Base-by-base conservation (phyloP, 148 eudicot species). In the Chenopodium quinoa region DNA sequence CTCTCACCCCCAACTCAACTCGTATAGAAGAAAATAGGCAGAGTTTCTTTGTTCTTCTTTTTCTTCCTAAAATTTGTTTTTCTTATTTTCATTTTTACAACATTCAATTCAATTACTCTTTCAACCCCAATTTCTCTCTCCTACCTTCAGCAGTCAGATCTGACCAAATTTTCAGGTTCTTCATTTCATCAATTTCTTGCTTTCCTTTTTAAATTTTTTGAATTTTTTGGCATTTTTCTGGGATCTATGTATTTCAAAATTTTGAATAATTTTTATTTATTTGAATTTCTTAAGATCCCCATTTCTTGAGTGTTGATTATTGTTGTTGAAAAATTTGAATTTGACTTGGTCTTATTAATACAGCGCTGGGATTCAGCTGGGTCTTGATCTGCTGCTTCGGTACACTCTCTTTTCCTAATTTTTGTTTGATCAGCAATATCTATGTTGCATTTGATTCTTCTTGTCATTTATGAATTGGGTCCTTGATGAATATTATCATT, bases 141-240 rank as follows among this genome's bases (percentile, higher is more conserved):
- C 71, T 66, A 46, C 63, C 63, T 12, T 63, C 63, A 27, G 44
- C 78, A 65, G 10, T 75, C 79, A 75, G 83, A 81, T 81, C 83
- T 81, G 56, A 67, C 31, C 79, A 25, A n/a, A 63, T 31, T 16
- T 2, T 66, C 73, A 81, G 83, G 78, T 56, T 56, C 62, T 56
- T 56, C 17, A 56, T 81, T 34, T 54, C 25, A n/a, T 4, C 10
- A 17, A 12, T 14, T 66, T 7, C 25, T n/a, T 50, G 29, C n/a
- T 32, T 20, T 69, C 5, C 1, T 56, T 37, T 19, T 13, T 16
- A 31, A 62, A 11, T 20, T 7, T 44, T 40, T 40, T 40, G 44
- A 40, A 2, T 65, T 77, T 58, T 19, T 22, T 40, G 6, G 29
- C 19, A 25, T 19, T 48, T 66, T 19, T 16, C 10, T 25, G 13